Conservation (phyloP, 768 basidiomycete genomes). For the Vararia minispora region DNA sequence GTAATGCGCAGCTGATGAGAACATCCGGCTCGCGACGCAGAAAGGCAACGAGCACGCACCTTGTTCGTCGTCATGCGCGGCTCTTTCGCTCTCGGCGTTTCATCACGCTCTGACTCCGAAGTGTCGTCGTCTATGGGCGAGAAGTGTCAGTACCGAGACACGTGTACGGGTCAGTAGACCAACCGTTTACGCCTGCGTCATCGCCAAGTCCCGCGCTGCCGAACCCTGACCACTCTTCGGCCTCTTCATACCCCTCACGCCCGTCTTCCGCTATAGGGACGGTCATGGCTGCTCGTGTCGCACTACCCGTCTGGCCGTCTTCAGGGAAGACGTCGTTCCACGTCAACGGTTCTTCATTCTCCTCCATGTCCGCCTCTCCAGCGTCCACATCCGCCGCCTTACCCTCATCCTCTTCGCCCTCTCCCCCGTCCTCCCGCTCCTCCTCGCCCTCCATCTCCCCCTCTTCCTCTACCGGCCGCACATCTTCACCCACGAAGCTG, state of each 20-base stretch:
- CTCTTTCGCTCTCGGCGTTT: slow-evolving; percentile 28
- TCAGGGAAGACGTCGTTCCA: slow-evolving; percentile 87
- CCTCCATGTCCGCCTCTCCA: slow-evolving; percentile 24
- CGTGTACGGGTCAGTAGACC: too few species aligned
- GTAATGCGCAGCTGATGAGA: too few species aligned
- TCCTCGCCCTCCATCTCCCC: slow-evolving; percentile 21
- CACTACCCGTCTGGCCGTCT: slow-evolving; percentile 11
- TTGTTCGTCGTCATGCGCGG: slow-evolving; percentile 92
- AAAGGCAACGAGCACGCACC: slow-evolving; percentile 25
- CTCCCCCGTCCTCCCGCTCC: slow-evolving; percentile 22
- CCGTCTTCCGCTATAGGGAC: slow-evolving; percentile 14
- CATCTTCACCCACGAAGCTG: slow-evolving; percentile 75
- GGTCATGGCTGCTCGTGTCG: slow-evolving; percentile 5
- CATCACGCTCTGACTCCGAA: too few species aligned
- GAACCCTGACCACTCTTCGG: slow-evolving; percentile 15
- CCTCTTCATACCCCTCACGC: slow-evolving; percentile 18
- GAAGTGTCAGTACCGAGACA: neutral
- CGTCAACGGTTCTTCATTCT: slow-evolving; percentile 42
- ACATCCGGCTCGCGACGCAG: neutral
- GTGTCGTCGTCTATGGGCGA: too few species aligned
- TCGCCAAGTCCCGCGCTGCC: too few species aligned
- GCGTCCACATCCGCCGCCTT: slow-evolving; percentile 27
- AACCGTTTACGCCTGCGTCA: too few species aligned
- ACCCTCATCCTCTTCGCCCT: slow-evolving; percentile 28
- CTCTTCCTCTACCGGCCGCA: slow-evolving; percentile 50